A percentile compares a stretch with the other conserved stretches of the same genome.
phyloP scores from a whole-genome alignment of 2,329 filamentous ascomycete genomes.

The Alternaria arbusti region DNA sequence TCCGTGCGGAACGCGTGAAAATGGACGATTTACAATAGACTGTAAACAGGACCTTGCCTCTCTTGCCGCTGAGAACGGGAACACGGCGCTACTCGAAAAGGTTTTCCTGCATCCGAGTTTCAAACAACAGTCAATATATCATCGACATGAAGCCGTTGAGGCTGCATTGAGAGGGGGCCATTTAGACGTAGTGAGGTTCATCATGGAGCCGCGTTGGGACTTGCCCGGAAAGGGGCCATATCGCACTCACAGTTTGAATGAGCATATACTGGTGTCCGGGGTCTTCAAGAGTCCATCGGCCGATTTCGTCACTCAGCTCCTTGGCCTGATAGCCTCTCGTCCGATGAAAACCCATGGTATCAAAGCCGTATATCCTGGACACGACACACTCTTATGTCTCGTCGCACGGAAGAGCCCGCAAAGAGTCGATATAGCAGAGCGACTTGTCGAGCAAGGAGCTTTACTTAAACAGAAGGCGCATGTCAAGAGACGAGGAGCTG shows the following conservation, averaged over 20 bases:
- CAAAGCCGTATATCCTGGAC: no score
- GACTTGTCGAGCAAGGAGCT: neutral
- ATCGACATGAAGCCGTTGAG: neutral
- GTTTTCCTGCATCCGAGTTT: neutral
- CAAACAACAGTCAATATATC: no score
- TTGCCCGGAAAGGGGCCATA: neutral
- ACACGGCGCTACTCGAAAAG: neutral
- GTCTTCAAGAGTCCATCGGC: neutral
- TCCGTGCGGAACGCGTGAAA: neutral
- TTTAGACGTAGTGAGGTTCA: neutral
- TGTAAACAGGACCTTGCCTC: neutral
- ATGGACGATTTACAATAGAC: neutral
- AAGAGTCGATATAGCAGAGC: slow-evolving; percentile 3
- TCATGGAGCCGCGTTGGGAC: neutral
- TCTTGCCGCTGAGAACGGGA: neutral
- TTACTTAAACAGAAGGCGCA: neutral
- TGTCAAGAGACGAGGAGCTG: no score
- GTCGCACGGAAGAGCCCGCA: neutral
- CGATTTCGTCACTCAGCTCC: neutral
- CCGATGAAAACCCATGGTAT: neutral
- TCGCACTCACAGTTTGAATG: neutral
- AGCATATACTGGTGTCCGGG: neutral
- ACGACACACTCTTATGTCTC: neutral
- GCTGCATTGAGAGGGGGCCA: neutral
- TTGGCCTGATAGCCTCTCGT: neutral